A percentile compares a stretch with the other conserved stretches of the same genome.
Evolutionary conservation across 306 rosid genomes (phyloP).

Genomic region (Mimosa pudica): DNA sequence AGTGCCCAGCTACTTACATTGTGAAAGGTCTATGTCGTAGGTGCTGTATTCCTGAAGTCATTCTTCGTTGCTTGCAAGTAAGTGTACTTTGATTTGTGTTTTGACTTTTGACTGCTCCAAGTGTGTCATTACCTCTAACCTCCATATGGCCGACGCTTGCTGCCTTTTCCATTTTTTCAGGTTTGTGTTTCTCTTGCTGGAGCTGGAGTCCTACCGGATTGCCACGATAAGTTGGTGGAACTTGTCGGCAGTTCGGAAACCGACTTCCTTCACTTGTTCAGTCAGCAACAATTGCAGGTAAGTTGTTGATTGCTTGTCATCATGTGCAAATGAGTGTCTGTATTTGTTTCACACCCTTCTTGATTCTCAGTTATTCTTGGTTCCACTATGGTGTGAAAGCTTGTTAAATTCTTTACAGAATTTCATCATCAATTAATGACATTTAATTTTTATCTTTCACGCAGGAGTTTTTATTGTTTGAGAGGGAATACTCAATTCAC

Average conservation of each 20-base stretch:
- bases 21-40: constrained; percentile 88
- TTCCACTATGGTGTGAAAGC: not conserved
- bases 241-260: constrained; percentile 73
- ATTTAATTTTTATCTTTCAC: constrained; percentile 19
- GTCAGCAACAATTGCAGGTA: constrained; percentile 93
- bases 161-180: constrained; percentile 43
- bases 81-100: constrained; percentile 23
- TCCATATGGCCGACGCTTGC: not conserved
- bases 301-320: constrained; percentile 33
- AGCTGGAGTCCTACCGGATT: constrained; percentile 63
- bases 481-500: constrained; percentile 77
- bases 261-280: constrained; percentile 74
- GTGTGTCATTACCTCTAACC: not conserved
- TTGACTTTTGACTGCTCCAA: not conserved
- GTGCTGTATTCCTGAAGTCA: constrained; percentile 92
- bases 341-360: constrained; percentile 22
- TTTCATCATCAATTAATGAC: constrained; percentile 19
- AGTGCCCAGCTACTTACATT: constrained; percentile 71
- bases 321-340: constrained; percentile 12
- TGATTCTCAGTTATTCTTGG: constrained; percentile 10
- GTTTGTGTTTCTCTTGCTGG: constrained; percentile 82
- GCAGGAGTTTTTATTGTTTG: constrained; percentile 76
- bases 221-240: constrained; percentile 76
- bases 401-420: not conserved
- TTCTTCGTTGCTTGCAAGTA: constrained; percentile 97